Conservation (phyloP, 805 yeast genomes). For the Saccharomycopsis babjevae region DNA sequence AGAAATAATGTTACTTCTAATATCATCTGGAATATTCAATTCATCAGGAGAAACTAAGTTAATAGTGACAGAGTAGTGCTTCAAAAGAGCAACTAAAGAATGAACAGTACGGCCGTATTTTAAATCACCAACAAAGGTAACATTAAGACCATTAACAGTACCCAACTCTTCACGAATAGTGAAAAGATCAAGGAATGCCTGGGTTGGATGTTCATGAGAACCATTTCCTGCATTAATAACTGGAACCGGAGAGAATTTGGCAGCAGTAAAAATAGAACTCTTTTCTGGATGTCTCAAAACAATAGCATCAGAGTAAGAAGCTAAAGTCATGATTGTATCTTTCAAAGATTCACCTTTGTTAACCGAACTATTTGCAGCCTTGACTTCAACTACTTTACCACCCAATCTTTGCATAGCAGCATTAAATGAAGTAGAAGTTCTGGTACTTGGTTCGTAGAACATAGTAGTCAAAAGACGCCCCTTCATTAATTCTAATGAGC, state of each 20-base stretch:
- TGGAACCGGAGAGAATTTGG: conserved; percentile 94
- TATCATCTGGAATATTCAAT: conserved; percentile 67
- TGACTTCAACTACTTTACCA: conserved; percentile 87
- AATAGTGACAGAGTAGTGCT: conserved; percentile 85
- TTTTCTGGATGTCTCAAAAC: conserved; percentile 94
- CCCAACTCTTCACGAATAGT: conserved; percentile 98
- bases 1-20: conserved; percentile 54
- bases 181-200: conserved; percentile 93
- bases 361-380: conserved; percentile 83
- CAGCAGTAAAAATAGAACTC: conserved; percentile 86
- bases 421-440: conserved; percentile 94
- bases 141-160: conserved; percentile 94
- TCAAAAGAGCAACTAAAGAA: conserved; percentile 81
- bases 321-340: conserved; percentile 90
- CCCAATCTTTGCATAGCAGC: conserved; percentile 99
- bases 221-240: conserved; percentile 98
- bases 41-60: conserved; percentile 89
- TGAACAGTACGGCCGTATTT: conserved; percentile 98
- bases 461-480: conserved; percentile 90
- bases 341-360: conserved; percentile 97
- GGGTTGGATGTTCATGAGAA: conserved; percentile 96
- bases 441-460: conserved; percentile 96
- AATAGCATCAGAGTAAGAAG: conserved; percentile 93
- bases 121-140: conserved; percentile 98
- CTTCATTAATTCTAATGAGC: conserved; percentile 80